These are phyloP conservation scores for Bondarzewia mesenterica DNA, from an alignment of 1,284 basidiomycete species.

Conservation along the genomic window DNA sequence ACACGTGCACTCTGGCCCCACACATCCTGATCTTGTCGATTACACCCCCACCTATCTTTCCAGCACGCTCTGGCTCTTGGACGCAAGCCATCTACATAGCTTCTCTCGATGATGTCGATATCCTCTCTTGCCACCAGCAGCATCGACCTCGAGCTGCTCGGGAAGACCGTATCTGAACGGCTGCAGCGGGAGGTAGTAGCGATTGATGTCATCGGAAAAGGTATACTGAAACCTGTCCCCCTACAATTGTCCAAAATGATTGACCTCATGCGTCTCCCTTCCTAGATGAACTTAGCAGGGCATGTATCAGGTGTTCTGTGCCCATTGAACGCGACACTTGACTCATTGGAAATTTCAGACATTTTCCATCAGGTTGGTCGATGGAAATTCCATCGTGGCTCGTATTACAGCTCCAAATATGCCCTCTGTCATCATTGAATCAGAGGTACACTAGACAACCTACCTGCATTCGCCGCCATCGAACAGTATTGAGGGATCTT, in stretches of 20 bases:
- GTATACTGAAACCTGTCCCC: conserved; percentile 7
- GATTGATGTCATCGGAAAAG: conserved; percentile 18
- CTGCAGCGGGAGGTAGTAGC: conserved; percentile 9
- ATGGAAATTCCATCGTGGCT: conserved; percentile 16
- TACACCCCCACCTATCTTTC: conserved; percentile 1
- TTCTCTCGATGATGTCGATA: conserved; percentile 6
- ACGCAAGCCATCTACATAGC: neutral
- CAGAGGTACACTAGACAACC: conserved; percentile 16
- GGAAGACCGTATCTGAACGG: conserved; percentile 12
- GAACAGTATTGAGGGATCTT: neutral
- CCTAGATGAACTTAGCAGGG: conserved; percentile 19
- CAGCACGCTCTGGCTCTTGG: no score
- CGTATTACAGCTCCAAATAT: conserved; percentile 15
- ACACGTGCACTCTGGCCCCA: conserved; percentile 5
- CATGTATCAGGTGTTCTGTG: conserved; percentile 7
- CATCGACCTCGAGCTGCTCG: conserved; percentile 14
- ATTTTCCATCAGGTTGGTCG: conserved; percentile 17
- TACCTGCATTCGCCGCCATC: neutral
- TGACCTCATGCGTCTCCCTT: neutral
- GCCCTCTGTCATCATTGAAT: conserved; percentile 18
- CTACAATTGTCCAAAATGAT: neutral
- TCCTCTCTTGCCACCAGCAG: conserved; percentile 6
- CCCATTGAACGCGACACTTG: neutral
- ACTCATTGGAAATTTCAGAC: conserved; percentile 14
- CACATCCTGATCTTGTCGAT: neutral